A percentile compares a stretch with the other conserved stretches of the same genome.
Conservation (phyloP, 192 early-diverging fungal genomes). For the Funneliformis mosseae region DNA sequence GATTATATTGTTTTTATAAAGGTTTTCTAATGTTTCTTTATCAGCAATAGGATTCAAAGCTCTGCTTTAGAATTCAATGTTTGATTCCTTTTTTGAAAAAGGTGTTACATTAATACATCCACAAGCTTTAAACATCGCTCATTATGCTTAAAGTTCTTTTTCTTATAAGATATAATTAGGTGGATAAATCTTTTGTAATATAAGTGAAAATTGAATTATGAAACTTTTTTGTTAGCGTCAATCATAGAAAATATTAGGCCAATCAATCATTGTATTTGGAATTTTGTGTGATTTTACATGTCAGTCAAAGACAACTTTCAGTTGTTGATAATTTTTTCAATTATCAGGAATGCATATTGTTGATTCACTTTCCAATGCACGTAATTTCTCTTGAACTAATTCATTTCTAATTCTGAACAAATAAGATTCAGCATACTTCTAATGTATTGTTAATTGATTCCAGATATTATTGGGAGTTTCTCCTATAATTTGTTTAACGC, state of each 20-base stretch:
- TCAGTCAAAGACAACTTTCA: not conserved
- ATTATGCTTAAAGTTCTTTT: not conserved
- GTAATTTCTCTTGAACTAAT: not conserved
- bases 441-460: not conserved
- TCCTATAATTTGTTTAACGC: not conserved
- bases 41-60: no score
- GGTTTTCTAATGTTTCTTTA: no score
- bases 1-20: no score
- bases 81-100: no score
- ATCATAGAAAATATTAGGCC: not conserved
- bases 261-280: not conserved
- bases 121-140: not conserved
- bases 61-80: no score
- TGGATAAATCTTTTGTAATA: not conserved
- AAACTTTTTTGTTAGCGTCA: not conserved
- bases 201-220: not conserved
- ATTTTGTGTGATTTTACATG: not conserved
- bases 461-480: not conserved
- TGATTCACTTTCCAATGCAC: not conserved
- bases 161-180: not conserved
- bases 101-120: no score
- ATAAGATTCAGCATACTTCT: not conserved
- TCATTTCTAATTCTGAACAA: not conserved
- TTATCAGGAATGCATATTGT: not conserved
- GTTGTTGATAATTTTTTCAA: not conserved